Evolutionary conservation across 306 rosid species (phyloP).

Genomic region (Potentilla sterilis): DNA sequence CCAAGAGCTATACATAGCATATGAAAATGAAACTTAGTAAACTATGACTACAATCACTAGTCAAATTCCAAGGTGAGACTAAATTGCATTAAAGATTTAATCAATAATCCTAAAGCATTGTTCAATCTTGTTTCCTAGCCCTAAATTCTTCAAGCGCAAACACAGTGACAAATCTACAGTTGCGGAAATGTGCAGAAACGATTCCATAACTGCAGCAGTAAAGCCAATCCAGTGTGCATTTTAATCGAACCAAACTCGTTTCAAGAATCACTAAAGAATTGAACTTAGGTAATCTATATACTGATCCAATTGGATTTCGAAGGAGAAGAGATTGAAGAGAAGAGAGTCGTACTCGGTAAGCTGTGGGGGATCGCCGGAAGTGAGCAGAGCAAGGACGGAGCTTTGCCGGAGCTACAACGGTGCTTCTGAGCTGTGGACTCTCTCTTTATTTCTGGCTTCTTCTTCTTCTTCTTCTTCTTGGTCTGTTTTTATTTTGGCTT

Average conservation of each 20-base stretch:
- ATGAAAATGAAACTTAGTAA: background rate
- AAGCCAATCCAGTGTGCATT: background rate
- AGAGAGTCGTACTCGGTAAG: background rate
- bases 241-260: background rate
- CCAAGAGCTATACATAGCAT: too few species aligned
- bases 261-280: background rate
- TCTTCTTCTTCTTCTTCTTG: too few species aligned
- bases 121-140: background rate
- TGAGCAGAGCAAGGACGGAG: background rate
- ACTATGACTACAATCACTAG: background rate
- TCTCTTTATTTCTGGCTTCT: background rate
- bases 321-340: background rate
- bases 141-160: background rate
- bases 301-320: constrained; percentile 5
- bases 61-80: background rate
- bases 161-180: background rate
- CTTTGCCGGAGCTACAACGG: background rate
- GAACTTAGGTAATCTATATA: background rate
- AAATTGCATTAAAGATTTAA: background rate
- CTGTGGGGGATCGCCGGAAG: constrained; percentile 1
- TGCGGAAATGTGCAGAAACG: background rate
- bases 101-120: background rate
- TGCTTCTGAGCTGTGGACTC: background rate
- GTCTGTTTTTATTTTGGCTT: too few species aligned
- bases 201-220: background rate